Evolutionary conservation across 495 filamentous ascomycete genomes (phyloP), one percentile per base, ranked within the genome.

Genomic region (Trichoderma asperelloides): DNA sequence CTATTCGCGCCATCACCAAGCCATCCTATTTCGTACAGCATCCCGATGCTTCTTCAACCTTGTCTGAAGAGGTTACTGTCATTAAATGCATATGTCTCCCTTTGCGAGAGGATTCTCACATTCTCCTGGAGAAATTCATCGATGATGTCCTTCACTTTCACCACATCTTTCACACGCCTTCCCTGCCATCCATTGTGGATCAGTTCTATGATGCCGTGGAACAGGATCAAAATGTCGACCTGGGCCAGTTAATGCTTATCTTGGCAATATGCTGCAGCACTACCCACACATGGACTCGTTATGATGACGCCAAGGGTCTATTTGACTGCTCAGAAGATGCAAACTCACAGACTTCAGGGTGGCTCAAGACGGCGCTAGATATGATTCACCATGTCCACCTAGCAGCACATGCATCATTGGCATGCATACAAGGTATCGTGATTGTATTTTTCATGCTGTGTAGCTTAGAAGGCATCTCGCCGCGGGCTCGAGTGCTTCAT

Each of bases 111-210:
- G 80, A 82, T 67, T 71, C 79, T 7, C 70, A 72, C 49, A 62
- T 72, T 8, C 70, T 82, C 1, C 65, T 81, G 28, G 73, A 81
- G 9, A 80, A 81, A 65, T 81, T 76, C 45, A 67, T 79, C 16
- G 47, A 69, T 15, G 73, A 80, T 25, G 70, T 80, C 40, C 75
- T 75, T 2, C 73, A 73, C 55, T 67, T 79, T 27, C 76, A 80
- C 55, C 77, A 81, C 69, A 72, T 81, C 25, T 67, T 79, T 1
- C 77, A 81, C 65, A 66, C 60, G n/a, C 79, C 80, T 6, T 77
- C 78, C 15, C 70, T 80, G 2, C 72, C 71, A 5, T 12, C 67
- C 8, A 23, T 74, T 27, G 37, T 81, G 0, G 71, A 78, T 37
- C 69, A 76, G 0, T 65, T 79, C 1, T 82, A 81, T 51, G 18